phyloP scores from a whole-genome alignment of 164 flowering plant species.

The Aristolochia californica region DNA sequence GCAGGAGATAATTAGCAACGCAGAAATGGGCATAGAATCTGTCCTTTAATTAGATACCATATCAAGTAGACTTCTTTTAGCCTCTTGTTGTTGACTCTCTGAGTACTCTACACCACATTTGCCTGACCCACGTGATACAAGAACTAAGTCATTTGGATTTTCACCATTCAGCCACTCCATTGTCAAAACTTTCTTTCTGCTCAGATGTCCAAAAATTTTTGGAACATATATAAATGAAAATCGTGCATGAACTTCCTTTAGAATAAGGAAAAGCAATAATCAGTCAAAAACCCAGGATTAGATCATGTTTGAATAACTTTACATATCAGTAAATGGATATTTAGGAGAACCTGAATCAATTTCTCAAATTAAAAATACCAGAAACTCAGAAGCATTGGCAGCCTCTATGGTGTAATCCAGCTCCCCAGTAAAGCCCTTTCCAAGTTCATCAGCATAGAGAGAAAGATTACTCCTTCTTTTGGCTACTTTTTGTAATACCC shows the following conservation, averaged over 20 bases:
- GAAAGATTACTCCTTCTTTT: slow-evolving; percentile 80
- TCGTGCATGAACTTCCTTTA: slow-evolving; percentile 79
- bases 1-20: neutral
- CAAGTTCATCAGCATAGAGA: slow-evolving; percentile 94
- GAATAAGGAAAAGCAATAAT: slow-evolving; percentile 3
- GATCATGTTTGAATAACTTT: neutral
- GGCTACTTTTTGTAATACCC: slow-evolving; percentile 58
- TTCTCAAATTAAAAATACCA: slow-evolving; percentile 30
- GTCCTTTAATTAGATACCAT: slow-evolving; percentile 31
- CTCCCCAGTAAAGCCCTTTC: slow-evolving; percentile 91
- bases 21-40: neutral
- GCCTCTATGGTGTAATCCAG: slow-evolving; percentile 88
- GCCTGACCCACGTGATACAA: slow-evolving; percentile 27
- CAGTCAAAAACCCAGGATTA: neutral
- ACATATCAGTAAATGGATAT: neutral
- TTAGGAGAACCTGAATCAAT: neutral
- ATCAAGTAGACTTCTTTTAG: slow-evolving; percentile 68
- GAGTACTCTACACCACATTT: slow-evolving; percentile 19
- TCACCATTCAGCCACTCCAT: slow-evolving; percentile 99
- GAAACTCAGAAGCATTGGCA: slow-evolving; percentile 64
- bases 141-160: slow-evolving; percentile 58
- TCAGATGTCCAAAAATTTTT: slow-evolving; percentile 53
- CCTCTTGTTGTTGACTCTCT: slow-evolving; percentile 45
- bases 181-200: slow-evolving; percentile 66
- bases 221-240: slow-evolving; percentile 70